A percentile compares a stretch with the other conserved stretches of the same genome.
These are phyloP conservation scores for Gloeopeniophorella convolvens DNA, from an alignment of 768 basidiomycete genomes.

Conservation along the genomic window DNA sequence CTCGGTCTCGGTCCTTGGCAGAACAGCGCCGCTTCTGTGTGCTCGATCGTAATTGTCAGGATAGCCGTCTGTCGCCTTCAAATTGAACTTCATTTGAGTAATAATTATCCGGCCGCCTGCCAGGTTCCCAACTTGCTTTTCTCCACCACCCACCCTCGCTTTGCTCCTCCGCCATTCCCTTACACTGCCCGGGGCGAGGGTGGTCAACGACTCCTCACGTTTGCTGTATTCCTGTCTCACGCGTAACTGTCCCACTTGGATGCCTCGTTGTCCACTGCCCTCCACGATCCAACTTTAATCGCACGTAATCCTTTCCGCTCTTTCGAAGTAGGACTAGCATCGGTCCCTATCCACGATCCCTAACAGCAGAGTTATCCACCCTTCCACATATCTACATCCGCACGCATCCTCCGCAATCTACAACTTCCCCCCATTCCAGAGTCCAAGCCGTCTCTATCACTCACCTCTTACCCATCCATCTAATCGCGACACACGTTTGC, in stretches of 20 bases:
- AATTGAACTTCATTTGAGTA: constrained; percentile 13
- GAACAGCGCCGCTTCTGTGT: background rate
- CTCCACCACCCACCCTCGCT: background rate
- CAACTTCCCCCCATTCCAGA: background rate
- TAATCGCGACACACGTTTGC: too few species aligned
- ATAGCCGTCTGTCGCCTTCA: background rate
- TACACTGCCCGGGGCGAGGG: constrained; percentile 11
- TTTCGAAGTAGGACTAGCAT: constrained; percentile 8
- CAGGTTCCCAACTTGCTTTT: constrained; percentile 4
- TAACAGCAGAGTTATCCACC: background rate
- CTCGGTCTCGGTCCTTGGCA: constrained; percentile 2
- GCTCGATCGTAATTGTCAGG: constrained; percentile 14
- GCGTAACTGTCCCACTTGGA: constrained; percentile 11
- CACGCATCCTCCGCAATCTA: background rate
- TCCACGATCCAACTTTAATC: constrained; percentile 14
- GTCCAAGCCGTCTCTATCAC: background rate
- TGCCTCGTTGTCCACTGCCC: constrained; percentile 8
- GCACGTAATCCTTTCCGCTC: constrained; percentile 17
- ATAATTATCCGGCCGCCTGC: constrained; percentile 12
- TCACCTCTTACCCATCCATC: background rate
- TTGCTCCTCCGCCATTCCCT: constrained; percentile 1
- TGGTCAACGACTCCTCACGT: constrained; percentile 3
- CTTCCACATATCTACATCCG: constrained; percentile 7
- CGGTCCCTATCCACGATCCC: constrained; percentile 17
- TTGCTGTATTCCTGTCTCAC: constrained; percentile 6